Base-by-base conservation (phyloP, 164 flowering plant species). In the Umbilicus rupestris region DNA sequence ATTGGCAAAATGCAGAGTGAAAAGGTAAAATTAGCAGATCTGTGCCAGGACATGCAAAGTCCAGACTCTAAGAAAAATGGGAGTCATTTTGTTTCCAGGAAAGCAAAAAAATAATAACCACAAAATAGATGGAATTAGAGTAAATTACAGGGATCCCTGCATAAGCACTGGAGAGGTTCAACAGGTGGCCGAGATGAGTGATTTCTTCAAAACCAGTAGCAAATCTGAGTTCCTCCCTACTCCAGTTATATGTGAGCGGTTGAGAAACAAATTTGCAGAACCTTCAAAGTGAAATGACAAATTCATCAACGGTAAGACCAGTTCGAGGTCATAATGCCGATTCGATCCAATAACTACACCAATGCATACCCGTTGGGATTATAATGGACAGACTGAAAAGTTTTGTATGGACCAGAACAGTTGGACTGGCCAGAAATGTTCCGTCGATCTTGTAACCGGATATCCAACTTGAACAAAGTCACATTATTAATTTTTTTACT, bases 91-190 rank as follows among this genome's bases (percentile, higher is more conserved):
- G 8, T 15, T 52, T 20, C 9, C 8, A 52, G 29, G 41, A 62
- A 62, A 22, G 22, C 28, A 62, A 33, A 28, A 31, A 33, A 33
- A 20, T 17, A 29, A 29, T 22, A 29, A 1, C 7, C 24, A 19
- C 39, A 62, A 9, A 0, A 28, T 5, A 62, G 11, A 19, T 62
- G 49, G 14, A 44, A 26, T 26, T 22, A 17, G 26, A 29, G 59
- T 33, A 63, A 28, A 84, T 77, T 83, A 90, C 97, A 55, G 96
- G 88, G 74, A 87, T 73, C 29, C 81, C 89, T 66, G 28, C 33
- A 74, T 89, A 89, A 50, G 89, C 87, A 86, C 97, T 89, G 55
- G 15, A 55, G 33, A 89, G 86, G 47, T 82, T 75, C 46, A 91
- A 71, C 14, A 63, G 68, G 71, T 86, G 87, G 46, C 35, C 80